A percentile compares a stretch with the other conserved stretches of the same genome.
Evolutionary conservation across 371 early-diverging fungal genomes (phyloP).

Genomic region (Lichtheimia ornata): DNA sequence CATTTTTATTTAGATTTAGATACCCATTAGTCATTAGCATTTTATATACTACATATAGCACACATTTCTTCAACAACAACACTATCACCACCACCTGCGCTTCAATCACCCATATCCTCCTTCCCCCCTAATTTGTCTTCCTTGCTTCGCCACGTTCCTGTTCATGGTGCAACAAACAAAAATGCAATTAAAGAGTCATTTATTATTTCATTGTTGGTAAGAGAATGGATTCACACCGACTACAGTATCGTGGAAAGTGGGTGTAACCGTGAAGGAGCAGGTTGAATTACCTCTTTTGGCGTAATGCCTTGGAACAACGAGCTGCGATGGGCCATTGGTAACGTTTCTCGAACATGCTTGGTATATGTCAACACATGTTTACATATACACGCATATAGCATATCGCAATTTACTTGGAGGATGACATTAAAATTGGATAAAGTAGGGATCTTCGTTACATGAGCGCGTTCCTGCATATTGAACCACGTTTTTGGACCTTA

Average conservation of each 20-base stretch:
- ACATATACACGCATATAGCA: too few species aligned
- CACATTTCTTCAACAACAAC: background rate
- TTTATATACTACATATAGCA: background rate
- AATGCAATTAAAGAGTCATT: conserved; percentile 3
- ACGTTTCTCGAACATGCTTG: background rate
- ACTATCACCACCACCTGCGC: background rate
- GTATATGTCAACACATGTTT: too few species aligned
- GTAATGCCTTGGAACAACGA: background rate
- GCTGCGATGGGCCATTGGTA: background rate
- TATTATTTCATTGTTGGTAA: background rate
- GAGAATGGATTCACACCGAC: conserved; percentile 2
- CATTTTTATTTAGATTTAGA: background rate
- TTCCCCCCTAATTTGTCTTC: background rate
- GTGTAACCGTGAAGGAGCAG: background rate
- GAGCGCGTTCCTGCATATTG: background rate
- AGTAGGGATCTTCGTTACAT: conserved; percentile 3
- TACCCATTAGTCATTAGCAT: background rate
- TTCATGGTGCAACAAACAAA: background rate
- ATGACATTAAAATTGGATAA: background rate
- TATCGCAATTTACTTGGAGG: background rate
- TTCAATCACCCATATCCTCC: background rate
- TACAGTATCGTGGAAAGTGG: background rate
- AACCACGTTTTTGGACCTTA: conserved; percentile 1
- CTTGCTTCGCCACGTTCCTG: too few species aligned
- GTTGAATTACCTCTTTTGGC: background rate